Evolutionary conservation across 2,329 filamentous ascomycete genomes (phyloP).

Genomic region (Exophiala sp.): DNA sequence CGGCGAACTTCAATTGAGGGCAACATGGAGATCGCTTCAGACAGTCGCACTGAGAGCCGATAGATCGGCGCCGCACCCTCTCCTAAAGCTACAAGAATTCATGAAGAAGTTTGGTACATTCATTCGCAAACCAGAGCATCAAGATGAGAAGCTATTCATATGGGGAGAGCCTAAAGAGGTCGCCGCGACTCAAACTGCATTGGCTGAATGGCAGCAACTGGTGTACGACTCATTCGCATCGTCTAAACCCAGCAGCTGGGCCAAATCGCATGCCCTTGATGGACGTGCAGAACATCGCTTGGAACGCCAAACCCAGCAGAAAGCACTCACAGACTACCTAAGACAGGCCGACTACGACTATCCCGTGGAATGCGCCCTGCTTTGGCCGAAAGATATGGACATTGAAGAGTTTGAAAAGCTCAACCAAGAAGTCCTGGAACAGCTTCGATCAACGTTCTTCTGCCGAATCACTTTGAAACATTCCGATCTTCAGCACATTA

Average conservation of each 20-base stretch:
- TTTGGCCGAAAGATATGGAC: slow-evolving; percentile 26
- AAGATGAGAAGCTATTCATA: slow-evolving; percentile 16
- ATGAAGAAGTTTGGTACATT: slow-evolving; percentile 18
- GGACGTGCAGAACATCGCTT: slow-evolving; percentile 25
- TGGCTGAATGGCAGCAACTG: slow-evolving; percentile 19
- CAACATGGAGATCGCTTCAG: slow-evolving; percentile 8
- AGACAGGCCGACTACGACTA: slow-evolving; percentile 14
- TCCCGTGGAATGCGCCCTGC: slow-evolving; percentile 18
- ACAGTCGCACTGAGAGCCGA: slow-evolving; percentile 5
- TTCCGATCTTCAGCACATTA: slow-evolving; percentile 4
- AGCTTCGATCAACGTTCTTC: slow-evolving; percentile 11
- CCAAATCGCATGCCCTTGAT: slow-evolving; percentile 21
- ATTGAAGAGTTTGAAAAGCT: slow-evolving; percentile 21
- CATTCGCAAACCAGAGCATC: slow-evolving; percentile 15
- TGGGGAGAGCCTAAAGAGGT: slow-evolving; percentile 22
- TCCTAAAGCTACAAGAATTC: slow-evolving; percentile 9
- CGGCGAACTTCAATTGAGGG: slow-evolving; percentile 9
- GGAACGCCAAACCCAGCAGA: slow-evolving; percentile 9
- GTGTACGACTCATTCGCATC: slow-evolving; percentile 4
- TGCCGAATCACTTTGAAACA: slow-evolving; percentile 18
- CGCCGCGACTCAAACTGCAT: slow-evolving; percentile 10
- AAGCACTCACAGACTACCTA: slow-evolving; percentile 9
- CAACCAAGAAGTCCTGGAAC: slow-evolving; percentile 15
- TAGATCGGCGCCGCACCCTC: slow-evolving; percentile 8
- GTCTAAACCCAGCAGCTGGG: slow-evolving; percentile 9